Conservation (phyloP, 163 green algal species). For the Scenedesmus sp. region DNA sequence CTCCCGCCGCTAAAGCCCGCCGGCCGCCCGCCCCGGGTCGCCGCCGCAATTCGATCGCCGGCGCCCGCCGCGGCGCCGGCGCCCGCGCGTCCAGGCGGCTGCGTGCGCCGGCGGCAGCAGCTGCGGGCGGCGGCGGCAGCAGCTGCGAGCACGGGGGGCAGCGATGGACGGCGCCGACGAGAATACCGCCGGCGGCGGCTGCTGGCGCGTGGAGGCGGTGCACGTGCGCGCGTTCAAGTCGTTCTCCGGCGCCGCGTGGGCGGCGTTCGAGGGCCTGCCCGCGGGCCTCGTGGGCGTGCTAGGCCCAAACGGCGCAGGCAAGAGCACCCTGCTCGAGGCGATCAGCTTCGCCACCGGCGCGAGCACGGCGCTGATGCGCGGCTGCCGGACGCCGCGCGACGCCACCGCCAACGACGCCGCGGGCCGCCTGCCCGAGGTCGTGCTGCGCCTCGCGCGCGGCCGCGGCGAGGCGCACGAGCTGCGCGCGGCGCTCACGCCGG, state of each 20-base stretch:
- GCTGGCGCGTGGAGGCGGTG: constrained; percentile 13
- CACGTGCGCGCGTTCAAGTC: constrained; percentile 37
- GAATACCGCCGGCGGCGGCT: no score
- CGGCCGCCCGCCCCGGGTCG: no score
- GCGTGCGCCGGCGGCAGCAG: not conserved
- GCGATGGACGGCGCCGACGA: no score
- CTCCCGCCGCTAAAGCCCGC: no score
- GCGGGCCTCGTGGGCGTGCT: constrained; percentile 42
- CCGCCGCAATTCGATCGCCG: no score
- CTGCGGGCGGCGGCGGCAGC: not conserved
- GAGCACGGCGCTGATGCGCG: constrained; percentile 20
- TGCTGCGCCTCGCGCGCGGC: constrained; percentile 27
- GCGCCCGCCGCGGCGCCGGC: no score
- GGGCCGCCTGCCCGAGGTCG: constrained; percentile 52
- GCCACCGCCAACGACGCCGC: constrained; percentile 44
- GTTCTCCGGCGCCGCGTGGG: not conserved
- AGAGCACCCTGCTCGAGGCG: constrained; percentile 58
- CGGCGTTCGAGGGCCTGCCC: constrained; percentile 7
- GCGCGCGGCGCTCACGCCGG: constrained; percentile 40
- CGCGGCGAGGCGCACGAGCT: constrained; percentile 4
- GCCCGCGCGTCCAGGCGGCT: no score
- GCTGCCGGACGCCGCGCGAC: constrained; percentile 43
- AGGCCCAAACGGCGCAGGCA: constrained; percentile 57
- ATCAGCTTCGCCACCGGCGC: constrained; percentile 49
- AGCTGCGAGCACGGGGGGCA: not conserved